A percentile compares a stretch with the other conserved stretches of the same genome.
Evolutionary conservation across 2,329 filamentous ascomycete genomes (phyloP).

Genomic region (Westerdykella aurantiaca): DNA sequence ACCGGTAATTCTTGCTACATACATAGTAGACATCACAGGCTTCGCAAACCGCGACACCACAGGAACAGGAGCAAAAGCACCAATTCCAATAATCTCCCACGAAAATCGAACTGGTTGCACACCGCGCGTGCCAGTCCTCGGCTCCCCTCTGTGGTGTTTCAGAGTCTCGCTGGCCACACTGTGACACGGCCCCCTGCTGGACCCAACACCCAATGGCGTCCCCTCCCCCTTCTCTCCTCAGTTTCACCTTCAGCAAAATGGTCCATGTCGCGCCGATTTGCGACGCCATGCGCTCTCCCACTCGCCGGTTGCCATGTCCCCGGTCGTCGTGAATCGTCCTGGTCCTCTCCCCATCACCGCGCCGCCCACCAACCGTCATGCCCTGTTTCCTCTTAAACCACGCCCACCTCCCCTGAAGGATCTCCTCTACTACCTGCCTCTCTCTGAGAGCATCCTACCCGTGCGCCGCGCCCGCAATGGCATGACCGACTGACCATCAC

Average conservation of each 20-base stretch:
- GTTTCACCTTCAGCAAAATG: conserved; percentile 7
- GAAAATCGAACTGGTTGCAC: too few species aligned
- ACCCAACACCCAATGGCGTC: too few species aligned
- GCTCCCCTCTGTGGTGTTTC: neutral
- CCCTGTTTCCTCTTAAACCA: conserved; percentile 6
- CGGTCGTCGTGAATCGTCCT: too few species aligned
- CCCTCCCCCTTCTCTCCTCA: neutral
- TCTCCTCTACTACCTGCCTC: conserved; percentile 19
- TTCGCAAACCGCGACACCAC: too few species aligned
- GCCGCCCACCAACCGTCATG: conserved; percentile 13
- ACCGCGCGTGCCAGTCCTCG: too few species aligned
- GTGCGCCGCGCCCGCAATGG: conserved; percentile 11
- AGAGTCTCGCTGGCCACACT: neutral
- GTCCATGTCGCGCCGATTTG: conserved; percentile 3
- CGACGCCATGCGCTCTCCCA: neutral
- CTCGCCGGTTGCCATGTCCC: too few species aligned
- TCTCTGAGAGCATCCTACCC: conserved; percentile 3
- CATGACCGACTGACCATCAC: conserved; percentile 25
- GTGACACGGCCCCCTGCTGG: too few species aligned
- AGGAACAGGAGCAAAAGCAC: too few species aligned
- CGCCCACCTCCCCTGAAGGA: conserved; percentile 13
- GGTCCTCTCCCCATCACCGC: neutral
- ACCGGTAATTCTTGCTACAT: too few species aligned
- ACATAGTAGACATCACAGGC: too few species aligned
- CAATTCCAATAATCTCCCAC: too few species aligned